These are phyloP conservation scores for Oemleria cerasiformis DNA, from an alignment of 306 rosid genomes.

Conservation along the genomic window DNA sequence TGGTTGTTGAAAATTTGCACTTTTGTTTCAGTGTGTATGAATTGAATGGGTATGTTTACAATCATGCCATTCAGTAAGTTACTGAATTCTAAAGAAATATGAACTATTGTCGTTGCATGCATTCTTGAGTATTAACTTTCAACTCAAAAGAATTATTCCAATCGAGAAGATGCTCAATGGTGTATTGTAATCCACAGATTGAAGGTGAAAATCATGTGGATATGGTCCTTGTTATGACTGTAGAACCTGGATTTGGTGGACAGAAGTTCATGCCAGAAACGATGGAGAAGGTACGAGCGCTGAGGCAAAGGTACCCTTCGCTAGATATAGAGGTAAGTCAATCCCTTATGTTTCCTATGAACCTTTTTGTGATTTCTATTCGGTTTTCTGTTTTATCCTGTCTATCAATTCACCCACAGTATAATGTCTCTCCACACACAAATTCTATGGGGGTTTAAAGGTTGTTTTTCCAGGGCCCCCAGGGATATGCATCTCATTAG, in stretches of 20 bases:
- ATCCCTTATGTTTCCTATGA: conserved; percentile 15
- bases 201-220: conserved; percentile 84
- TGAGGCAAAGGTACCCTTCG: conserved; percentile 86
- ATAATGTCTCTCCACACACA: not conserved
- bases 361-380: not conserved
- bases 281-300: conserved; percentile 86
- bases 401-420: not conserved
- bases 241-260: conserved; percentile 99
- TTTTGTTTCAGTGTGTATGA: not conserved
- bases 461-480: too few relatives aligned
- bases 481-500: not conserved
- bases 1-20: not conserved
- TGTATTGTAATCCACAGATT: conserved; percentile 47
- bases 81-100: not conserved
- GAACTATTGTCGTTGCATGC: not conserved
- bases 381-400: conserved; percentile 19
- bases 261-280: conserved; percentile 88
- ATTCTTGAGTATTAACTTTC: not conserved
- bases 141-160: conserved; percentile 4
- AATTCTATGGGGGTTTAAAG: not conserved
- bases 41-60: not conserved
- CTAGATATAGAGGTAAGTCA: conserved; percentile 81
- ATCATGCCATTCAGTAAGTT: not conserved
- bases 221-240: conserved; percentile 99
- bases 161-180: not conserved